A percentile compares a stretch with the other conserved stretches of the same genome.
phyloP scores from a whole-genome alignment of 257 asterid genomes.

The Solanum sparsipilum region DNA sequence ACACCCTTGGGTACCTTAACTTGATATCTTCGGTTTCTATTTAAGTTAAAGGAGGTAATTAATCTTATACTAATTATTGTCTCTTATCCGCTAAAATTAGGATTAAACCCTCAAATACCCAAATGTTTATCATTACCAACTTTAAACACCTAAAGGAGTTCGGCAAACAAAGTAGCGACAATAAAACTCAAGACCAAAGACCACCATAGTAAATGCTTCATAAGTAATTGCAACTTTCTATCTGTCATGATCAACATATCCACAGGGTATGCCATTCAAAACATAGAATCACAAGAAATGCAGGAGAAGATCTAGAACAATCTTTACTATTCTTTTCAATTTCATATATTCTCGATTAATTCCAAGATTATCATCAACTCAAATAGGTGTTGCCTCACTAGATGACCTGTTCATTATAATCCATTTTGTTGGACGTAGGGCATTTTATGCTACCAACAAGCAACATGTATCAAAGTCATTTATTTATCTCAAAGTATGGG shows the following conservation, averaged over 20 bases:
- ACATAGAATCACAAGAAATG: neutral
- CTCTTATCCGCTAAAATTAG: neutral
- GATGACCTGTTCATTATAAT: neutral
- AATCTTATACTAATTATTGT: neutral
- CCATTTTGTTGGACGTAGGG: neutral
- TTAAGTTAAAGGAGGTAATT: neutral
- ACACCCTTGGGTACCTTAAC: neutral
- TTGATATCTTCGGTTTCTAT: neutral
- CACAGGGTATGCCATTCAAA: neutral
- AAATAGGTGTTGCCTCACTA: neutral
- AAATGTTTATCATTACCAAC: neutral
- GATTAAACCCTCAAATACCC: neutral
- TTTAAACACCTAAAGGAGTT: neutral
- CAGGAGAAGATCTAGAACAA: neutral
- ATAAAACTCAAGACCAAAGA: neutral
- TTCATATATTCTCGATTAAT: neutral
- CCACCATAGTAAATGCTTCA: neutral
- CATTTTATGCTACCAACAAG: neutral
- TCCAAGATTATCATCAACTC: neutral
- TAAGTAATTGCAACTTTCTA: neutral
- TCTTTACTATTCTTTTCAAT: neutral
- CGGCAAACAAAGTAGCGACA: neutral
- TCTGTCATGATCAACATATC: neutral
- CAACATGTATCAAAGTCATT: neutral
- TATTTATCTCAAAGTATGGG: neutral